Evolutionary conservation across 768 basidiomycete species (phyloP).

Genomic region (Hericium alpestre): DNA sequence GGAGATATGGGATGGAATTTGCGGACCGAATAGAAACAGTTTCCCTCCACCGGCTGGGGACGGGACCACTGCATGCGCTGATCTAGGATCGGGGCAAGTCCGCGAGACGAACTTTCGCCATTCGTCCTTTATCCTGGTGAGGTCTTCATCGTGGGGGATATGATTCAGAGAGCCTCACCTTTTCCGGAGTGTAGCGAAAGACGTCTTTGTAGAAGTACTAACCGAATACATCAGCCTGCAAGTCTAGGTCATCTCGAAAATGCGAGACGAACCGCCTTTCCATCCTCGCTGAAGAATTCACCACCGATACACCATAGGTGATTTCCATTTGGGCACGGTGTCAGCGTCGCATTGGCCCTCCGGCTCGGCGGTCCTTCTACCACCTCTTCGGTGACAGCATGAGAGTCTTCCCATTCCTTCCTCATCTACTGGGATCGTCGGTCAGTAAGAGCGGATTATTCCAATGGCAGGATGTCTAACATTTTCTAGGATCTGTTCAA

Average conservation of each 20-base stretch:
- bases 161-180: conserved; percentile 28
- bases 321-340: conserved; percentile 69
- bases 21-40: conserved; percentile 66
- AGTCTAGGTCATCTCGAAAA: not conserved
- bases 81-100: conserved; percentile 79
- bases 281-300: conserved; percentile 82
- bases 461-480: conserved; percentile 26
- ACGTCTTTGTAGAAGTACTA: conserved; percentile 85
- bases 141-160: too few relatives aligned
- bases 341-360: conserved; percentile 75
- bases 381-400: conserved; percentile 77
- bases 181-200: conserved; percentile 77
- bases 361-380: conserved; percentile 75
- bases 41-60: conserved; percentile 77
- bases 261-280: conserved; percentile 37
- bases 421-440: conserved; percentile 46
- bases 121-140: conserved; percentile 47
- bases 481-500: conserved; percentile 77
- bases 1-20: not conserved
- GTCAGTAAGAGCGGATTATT: not conserved
- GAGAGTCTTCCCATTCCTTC: conserved; percentile 74
- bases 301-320: conserved; percentile 81
- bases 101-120: conserved; percentile 81
- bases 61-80: conserved; percentile 74
- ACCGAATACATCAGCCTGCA: too few relatives aligned